A percentile compares a stretch with the other conserved stretches of the same genome.
Conservation (phyloP, 2,329 filamentous ascomycete genomes). For the Sporothrix brasiliensis region DNA sequence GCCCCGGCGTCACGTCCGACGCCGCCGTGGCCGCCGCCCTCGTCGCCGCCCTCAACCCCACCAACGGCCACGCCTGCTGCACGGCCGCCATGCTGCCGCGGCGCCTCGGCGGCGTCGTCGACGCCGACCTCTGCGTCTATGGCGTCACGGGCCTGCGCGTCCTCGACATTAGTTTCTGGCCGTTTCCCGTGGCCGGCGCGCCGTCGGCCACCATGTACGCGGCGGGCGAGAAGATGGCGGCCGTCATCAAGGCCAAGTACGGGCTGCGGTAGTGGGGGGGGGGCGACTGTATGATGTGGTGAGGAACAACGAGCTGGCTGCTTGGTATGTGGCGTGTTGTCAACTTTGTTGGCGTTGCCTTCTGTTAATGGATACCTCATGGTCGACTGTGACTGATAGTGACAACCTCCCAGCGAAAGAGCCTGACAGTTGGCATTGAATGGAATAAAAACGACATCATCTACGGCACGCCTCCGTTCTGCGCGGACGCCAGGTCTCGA, state of each 20-base stretch:
- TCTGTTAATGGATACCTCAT: too few relatives aligned
- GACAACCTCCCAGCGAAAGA: too few relatives aligned
- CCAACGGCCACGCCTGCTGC: slow-evolving; percentile 41
- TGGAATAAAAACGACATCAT: too few relatives aligned
- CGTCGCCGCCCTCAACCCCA: slow-evolving; percentile 33
- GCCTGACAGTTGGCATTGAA: too few relatives aligned
- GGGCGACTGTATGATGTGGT: neutral
- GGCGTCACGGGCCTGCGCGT: slow-evolving; percentile 33
- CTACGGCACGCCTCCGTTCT: too few relatives aligned
- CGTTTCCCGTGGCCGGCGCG: slow-evolving; percentile 36
- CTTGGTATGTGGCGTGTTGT: neutral
- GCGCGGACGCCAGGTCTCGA: neutral
- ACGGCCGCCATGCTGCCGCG: slow-evolving; percentile 39
- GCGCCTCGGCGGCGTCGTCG: slow-evolving; percentile 32
- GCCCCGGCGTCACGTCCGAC: slow-evolving; percentile 37
- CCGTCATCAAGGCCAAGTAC: slow-evolving; percentile 37
- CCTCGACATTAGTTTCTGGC: slow-evolving; percentile 36
- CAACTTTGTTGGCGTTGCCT: neutral
- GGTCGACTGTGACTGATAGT: too few relatives aligned
- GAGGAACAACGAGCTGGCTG: neutral
- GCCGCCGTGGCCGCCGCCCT: slow-evolving; percentile 39
- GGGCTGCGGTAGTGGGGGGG: slow-evolving; percentile 16
- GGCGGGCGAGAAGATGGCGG: slow-evolving; percentile 37
- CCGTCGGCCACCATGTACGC: slow-evolving; percentile 38
- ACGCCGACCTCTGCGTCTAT: slow-evolving; percentile 28